A percentile compares a stretch with the other conserved stretches of the same genome.
Conservation (phyloP, 805 yeast genomes). For the Debaryomyces hansenii region DNA sequence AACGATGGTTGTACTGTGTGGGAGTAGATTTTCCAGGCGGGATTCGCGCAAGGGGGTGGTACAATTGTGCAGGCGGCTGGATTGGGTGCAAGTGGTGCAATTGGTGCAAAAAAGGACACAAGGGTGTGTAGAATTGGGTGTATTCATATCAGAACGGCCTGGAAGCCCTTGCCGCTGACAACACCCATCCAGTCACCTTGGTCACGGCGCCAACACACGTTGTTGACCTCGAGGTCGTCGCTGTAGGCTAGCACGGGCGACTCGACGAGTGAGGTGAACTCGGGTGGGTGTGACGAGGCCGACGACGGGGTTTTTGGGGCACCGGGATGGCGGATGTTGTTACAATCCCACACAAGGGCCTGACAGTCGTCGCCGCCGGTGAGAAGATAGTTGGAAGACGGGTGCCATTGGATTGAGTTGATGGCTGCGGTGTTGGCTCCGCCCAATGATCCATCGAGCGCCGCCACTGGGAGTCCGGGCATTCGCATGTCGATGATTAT, state of each 20-base stretch:
- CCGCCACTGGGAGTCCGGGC: constrained; percentile 80
- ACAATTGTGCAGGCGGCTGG: too few species aligned
- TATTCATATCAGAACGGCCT: constrained; percentile 44
- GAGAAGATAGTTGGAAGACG: constrained; percentile 58
- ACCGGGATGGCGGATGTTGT: constrained; percentile 18
- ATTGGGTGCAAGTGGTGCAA: too few species aligned
- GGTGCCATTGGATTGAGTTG: constrained; percentile 84
- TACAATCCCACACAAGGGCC: constrained; percentile 67
- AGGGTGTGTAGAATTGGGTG: too few species aligned
- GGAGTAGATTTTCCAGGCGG: too few species aligned
- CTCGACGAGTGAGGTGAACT: constrained; percentile 15
- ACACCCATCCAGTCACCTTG: constrained; percentile 82
- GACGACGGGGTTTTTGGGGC: background rate
- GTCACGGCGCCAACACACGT: constrained; percentile 66
- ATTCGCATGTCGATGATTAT: constrained; percentile 79
- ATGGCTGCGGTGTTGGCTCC: constrained; percentile 59
- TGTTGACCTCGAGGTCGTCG: constrained; percentile 72
- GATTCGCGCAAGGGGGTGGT: too few species aligned
- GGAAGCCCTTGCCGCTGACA: constrained; percentile 67
- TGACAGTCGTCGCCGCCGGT: constrained; percentile 76
- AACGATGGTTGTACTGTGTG: too few species aligned
- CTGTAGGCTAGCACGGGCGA: constrained; percentile 51
- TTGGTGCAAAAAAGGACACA: too few species aligned
- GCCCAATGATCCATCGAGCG: constrained; percentile 55
- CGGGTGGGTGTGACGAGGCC: background rate